Conservation (phyloP, 495 filamentous ascomycete genomes). For the Corynascus novoguineensis region DNA sequence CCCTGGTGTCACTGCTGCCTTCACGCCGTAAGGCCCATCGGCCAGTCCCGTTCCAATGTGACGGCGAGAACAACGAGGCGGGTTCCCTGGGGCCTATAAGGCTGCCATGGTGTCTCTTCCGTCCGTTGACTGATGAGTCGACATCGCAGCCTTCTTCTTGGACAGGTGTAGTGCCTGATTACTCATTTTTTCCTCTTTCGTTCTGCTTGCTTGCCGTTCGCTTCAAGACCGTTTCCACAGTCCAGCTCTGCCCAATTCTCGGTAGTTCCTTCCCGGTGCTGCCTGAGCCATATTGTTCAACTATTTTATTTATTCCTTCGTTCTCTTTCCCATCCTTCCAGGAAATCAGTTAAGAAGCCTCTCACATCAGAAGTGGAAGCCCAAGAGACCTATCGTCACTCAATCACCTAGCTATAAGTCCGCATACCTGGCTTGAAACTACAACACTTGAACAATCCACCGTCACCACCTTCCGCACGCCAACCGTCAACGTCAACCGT, state of each 20-base stretch:
- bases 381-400: too few relatives aligned
- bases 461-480: slow-evolving; percentile 5
- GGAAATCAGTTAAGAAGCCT: slow-evolving; percentile 6
- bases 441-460: slow-evolving; percentile 3
- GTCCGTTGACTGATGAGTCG: slow-evolving; percentile 27
- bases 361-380: slow-evolving; percentile 5
- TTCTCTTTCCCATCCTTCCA: slow-evolving; percentile 14
- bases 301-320: slow-evolving; percentile 21
- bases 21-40: slow-evolving; percentile 17
- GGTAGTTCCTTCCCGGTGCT: slow-evolving; percentile 8
- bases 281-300: slow-evolving; percentile 15
- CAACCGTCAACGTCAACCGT: background rate
- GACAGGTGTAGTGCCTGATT: slow-evolving; percentile 32
- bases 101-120: slow-evolving; percentile 23
- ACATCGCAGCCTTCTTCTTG: slow-evolving; percentile 21
- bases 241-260: slow-evolving; percentile 7
- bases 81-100: slow-evolving; percentile 32
- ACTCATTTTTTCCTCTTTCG: slow-evolving; percentile 25
- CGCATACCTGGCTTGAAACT: background rate
- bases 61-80: slow-evolving; percentile 15
- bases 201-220: slow-evolving; percentile 19
- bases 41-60: slow-evolving; percentile 22
- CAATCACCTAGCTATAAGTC: too few relatives aligned
- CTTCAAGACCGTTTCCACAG: slow-evolving; percentile 2
- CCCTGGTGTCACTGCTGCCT: slow-evolving; percentile 29